Evolutionary conservation across 78 protist genomes (phyloP).

Genomic region (Dictyostelium purpureum): DNA sequence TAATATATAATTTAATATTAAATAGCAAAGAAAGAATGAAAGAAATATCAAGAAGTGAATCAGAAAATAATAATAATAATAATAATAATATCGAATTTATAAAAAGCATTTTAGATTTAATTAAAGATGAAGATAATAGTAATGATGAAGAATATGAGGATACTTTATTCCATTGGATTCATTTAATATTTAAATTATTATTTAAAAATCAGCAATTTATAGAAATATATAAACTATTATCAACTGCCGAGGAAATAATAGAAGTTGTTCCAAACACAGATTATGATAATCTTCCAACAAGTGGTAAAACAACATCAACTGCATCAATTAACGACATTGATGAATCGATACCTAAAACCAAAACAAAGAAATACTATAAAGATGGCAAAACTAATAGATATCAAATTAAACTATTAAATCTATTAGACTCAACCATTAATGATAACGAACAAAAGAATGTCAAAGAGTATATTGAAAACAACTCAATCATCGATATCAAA

Average conservation of each 20-base stretch:
- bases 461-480: conserved; percentile 7
- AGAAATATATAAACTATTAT: background rate
- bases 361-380: background rate
- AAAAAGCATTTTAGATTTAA: background rate
- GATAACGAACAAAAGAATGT: conserved; percentile 31
- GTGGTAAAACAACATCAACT: background rate
- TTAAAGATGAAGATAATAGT: background rate
- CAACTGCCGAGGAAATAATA: background rate
- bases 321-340: background rate
- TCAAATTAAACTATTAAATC: conserved; percentile 30
- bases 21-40: background rate
- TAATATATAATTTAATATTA: conserved; percentile 30
- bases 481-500: conserved; percentile 23
- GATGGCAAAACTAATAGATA: background rate
- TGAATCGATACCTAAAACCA: background rate
- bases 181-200: conserved; percentile 19
- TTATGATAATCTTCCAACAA: background rate
- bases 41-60: too few species aligned
- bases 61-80: too few species aligned
- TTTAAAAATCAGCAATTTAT: conserved; percentile 7
- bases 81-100: background rate
- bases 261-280: background rate
- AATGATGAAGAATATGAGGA: background rate
- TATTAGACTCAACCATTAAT: conserved; percentile 44
- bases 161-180: conserved; percentile 58